phyloP scores from a whole-genome alignment of 768 basidiomycete species.

The Mycena galopus region DNA sequence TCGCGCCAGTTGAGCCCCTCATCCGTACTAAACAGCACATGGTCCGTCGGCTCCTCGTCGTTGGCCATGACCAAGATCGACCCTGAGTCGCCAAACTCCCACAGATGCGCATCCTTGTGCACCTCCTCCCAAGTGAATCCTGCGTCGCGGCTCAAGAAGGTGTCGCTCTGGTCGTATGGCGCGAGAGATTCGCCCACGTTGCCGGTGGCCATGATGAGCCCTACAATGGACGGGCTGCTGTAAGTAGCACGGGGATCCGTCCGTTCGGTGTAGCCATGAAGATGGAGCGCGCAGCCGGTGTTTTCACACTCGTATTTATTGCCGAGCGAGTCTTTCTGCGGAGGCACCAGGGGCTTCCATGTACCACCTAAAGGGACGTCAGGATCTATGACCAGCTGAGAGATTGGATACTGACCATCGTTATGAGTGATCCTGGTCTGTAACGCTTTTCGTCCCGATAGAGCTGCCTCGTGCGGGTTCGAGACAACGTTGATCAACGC shows the following conservation, averaged over 20 bases:
- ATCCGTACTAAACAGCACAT: constrained; percentile 89
- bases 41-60: constrained; percentile 93
- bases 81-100: constrained; percentile 98
- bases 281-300: constrained; percentile 84
- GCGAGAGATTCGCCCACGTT: constrained; percentile 91
- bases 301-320: constrained; percentile 76
- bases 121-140: constrained; percentile 99
- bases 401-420: constrained; percentile 73
- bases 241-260: constrained; percentile 92
- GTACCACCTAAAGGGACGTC: constrained; percentile 70
- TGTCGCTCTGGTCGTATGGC: constrained; percentile 89
- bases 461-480: constrained; percentile 80
- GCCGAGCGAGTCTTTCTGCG: constrained; percentile 80
- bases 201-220: constrained; percentile 95
- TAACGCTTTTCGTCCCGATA: constrained; percentile 80
- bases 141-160: constrained; percentile 95
- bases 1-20: constrained; percentile 92
- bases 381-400: background rate
- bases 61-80: constrained; percentile 94
- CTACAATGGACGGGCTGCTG: constrained; percentile 92
- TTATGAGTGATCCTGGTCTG: constrained; percentile 96
- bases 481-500: constrained; percentile 92
- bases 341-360: constrained; percentile 89
- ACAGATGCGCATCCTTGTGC: constrained; percentile 97
- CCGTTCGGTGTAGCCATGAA: constrained; percentile 97